Evolutionary conservation across 257 asterid species (phyloP).

Genomic region (Schizonepeta tenuifolia): DNA sequence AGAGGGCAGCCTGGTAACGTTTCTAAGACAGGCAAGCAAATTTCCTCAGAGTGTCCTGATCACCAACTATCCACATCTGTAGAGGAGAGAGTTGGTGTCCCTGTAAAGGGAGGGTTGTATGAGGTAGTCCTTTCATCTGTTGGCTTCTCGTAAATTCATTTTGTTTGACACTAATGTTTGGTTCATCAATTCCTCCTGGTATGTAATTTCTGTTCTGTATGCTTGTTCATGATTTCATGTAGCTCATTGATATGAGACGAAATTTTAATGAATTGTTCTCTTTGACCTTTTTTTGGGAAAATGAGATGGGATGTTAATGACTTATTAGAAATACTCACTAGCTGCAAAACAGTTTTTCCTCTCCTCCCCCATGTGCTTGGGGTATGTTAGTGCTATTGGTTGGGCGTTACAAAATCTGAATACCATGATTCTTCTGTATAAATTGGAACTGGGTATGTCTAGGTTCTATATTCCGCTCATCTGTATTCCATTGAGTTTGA

Average conservation of each 20-base stretch:
- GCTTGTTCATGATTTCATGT: background rate
- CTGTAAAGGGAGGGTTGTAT: constrained; percentile 94
- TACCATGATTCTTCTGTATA: background rate
- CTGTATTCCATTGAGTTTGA: background rate
- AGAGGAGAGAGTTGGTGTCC: constrained; percentile 98
- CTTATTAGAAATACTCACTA: background rate
- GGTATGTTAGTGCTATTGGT: background rate
- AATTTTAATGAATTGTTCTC: constrained; percentile 2
- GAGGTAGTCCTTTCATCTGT: constrained; percentile 59
- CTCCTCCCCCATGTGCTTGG: constrained; percentile 10
- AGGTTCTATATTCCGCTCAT: background rate
- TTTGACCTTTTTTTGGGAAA: background rate
- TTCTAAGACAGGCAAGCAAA: constrained; percentile 41
- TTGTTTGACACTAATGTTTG: background rate
- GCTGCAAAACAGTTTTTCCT: constrained; percentile 7
- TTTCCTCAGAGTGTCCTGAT: constrained; percentile 45
- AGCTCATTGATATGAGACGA: constrained; percentile 10
- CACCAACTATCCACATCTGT: constrained; percentile 51
- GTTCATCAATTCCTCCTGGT: background rate
- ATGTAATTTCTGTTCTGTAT: background rate
- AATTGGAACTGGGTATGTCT: background rate
- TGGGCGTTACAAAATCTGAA: background rate
- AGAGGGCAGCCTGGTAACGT: constrained; percentile 44
- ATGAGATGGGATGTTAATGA: background rate
- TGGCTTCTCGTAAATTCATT: constrained; percentile 6